Percentiles rank a stretch among this genome's conserved stretches.
These are phyloP conservation scores for Euphorbia tirucalli DNA, from an alignment of 345 rosid species.

Conservation along the genomic window DNA sequence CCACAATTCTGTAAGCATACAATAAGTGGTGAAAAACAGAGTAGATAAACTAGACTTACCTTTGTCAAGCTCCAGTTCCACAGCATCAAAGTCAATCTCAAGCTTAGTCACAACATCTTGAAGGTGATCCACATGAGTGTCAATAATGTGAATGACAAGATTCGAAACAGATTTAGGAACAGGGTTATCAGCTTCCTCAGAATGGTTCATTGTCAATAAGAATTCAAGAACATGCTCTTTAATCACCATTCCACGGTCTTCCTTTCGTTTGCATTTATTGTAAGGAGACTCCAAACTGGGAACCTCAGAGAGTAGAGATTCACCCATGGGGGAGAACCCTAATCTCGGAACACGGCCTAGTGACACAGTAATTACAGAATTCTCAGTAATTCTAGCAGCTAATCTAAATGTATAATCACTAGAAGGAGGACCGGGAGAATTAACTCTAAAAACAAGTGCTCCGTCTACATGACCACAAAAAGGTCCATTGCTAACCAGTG, in stretches of 20 bases:
- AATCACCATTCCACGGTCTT: slow-evolving; percentile 70
- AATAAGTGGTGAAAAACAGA: not conserved
- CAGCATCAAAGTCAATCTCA: slow-evolving; percentile 85
- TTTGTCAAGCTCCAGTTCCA: slow-evolving; percentile 89
- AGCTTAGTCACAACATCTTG: slow-evolving; percentile 83
- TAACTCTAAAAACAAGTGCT: slow-evolving; percentile 90
- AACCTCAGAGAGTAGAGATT: slow-evolving; percentile 85
- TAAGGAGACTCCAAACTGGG: slow-evolving; percentile 74
- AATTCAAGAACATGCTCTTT: slow-evolving; percentile 97
- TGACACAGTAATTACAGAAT: slow-evolving; percentile 89
- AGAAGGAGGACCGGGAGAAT: slow-evolving; percentile 83
- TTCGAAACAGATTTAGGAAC: slow-evolving; percentile 83
- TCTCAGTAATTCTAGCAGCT: slow-evolving; percentile 87
- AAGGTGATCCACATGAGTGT: slow-evolving; percentile 91
- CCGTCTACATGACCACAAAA: slow-evolving; percentile 89
- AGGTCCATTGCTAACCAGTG: slow-evolving; percentile 94
- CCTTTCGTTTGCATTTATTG: slow-evolving; percentile 47
- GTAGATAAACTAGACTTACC: slow-evolving; percentile 39
- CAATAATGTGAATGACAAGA: slow-evolving; percentile 84
- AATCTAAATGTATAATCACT: slow-evolving; percentile 79
- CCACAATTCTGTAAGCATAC: not conserved
- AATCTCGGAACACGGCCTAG: slow-evolving; percentile 87
- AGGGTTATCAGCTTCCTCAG: slow-evolving; percentile 98
- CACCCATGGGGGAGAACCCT: slow-evolving; percentile 77
- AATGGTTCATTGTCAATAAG: slow-evolving; percentile 90